Conservation (phyloP, 2,329 filamentous ascomycete genomes). For the Fusarium illudens region DNA sequence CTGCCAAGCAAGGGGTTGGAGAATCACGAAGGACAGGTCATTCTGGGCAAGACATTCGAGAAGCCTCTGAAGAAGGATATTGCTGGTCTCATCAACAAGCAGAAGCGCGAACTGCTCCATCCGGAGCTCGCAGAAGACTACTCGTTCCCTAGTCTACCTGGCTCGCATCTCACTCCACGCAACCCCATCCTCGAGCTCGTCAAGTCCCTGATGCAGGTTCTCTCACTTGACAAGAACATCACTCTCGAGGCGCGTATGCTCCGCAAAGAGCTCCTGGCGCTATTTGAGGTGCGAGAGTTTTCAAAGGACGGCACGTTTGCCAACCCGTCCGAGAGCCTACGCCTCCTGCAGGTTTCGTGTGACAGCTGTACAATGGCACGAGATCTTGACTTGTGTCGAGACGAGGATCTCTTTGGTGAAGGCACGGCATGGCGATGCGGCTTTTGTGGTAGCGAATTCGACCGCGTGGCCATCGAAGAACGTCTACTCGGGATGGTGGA, state of each 20-base stretch:
- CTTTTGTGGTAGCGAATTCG: conserved; percentile 78
- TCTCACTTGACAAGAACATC: conserved; percentile 90
- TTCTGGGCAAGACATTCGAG: conserved; percentile 84
- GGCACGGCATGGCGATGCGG: conserved; percentile 74
- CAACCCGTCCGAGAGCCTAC: conserved; percentile 82
- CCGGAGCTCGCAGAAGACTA: conserved; percentile 89
- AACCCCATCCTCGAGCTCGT: conserved; percentile 91
- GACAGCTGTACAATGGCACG: conserved; percentile 88
- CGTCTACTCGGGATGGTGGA: conserved; percentile 80
- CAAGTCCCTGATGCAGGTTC: conserved; percentile 90
- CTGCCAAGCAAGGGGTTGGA: conserved; percentile 66
- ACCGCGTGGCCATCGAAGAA: conserved; percentile 86
- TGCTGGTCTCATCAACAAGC: conserved; percentile 78
- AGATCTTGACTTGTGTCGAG: conserved; percentile 91
- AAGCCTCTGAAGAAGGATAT: conserved; percentile 93
- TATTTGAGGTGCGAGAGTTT: conserved; percentile 97
- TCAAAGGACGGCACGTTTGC: conserved; percentile 84
- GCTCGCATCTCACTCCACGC: conserved; percentile 62
- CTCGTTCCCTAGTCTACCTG: conserved; percentile 81
- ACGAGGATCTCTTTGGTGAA: conserved; percentile 74
- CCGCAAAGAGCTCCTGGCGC: conserved; percentile 84
- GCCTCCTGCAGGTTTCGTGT: conserved; percentile 80
- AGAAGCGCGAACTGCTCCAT: conserved; percentile 89
- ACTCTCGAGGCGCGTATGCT: conserved; percentile 86
- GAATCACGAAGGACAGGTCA: conserved; percentile 67